Evolutionary conservation across 768 basidiomycete genomes (phyloP).

Genomic region (Boletus sp.): DNA sequence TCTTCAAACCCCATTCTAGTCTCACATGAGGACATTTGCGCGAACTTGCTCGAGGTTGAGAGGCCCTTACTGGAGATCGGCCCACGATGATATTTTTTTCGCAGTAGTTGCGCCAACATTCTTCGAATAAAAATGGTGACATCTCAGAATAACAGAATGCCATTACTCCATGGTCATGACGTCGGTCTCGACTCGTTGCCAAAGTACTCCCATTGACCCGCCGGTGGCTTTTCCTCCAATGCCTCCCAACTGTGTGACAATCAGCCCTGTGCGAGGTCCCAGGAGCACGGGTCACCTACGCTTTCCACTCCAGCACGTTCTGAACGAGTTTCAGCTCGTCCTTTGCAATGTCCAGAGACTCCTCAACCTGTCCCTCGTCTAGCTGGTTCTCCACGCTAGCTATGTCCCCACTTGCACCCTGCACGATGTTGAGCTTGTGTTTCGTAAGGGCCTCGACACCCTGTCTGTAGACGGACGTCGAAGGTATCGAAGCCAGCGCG

Average conservation of each 20-base stretch:
- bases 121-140: not conserved
- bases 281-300: slow-evolving; percentile 54
- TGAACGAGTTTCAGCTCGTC: slow-evolving; percentile 75
- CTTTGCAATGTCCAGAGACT: slow-evolving; percentile 76
- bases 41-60: slow-evolving; percentile 32
- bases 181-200: slow-evolving; percentile 50
- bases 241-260: slow-evolving; percentile 73
- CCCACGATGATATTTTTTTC: not conserved
- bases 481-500: slow-evolving; percentile 67
- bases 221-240: slow-evolving; percentile 74
- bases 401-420: slow-evolving; percentile 66
- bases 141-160: not conserved
- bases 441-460: slow-evolving; percentile 82
- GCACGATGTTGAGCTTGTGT: slow-evolving; percentile 72
- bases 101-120: slow-evolving; percentile 8
- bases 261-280: slow-evolving; percentile 5
- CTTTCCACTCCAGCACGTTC: slow-evolving; percentile 94
- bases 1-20: not conserved
- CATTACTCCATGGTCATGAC: slow-evolving; percentile 22
- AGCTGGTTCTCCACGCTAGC: slow-evolving; percentile 68
- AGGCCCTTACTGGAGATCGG: slow-evolving; percentile 1
- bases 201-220: slow-evolving; percentile 87
- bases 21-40: not conserved
- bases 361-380: slow-evolving; percentile 85
- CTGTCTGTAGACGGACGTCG: slow-evolving; percentile 85